Conservation (phyloP, 768 basidiomycete species). For the Trametes maxima region DNA sequence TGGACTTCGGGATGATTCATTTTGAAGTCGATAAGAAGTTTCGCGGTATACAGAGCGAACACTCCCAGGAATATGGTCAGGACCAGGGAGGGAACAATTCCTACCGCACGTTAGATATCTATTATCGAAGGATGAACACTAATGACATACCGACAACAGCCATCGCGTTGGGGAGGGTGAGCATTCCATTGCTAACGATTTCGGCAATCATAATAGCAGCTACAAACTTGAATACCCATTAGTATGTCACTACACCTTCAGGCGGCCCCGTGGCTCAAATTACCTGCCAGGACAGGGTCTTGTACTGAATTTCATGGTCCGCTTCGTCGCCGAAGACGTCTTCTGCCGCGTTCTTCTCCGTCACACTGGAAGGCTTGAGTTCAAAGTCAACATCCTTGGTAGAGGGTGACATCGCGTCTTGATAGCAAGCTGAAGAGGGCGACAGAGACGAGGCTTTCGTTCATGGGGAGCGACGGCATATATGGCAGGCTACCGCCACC, state of each 20-base stretch:
- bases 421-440: neutral
- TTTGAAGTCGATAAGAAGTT: constrained; percentile 58
- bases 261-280: neutral
- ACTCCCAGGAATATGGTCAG: constrained; percentile 54
- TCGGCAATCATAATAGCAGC: constrained; percentile 57
- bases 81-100: constrained; percentile 53
- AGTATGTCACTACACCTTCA: neutral
- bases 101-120: constrained; percentile 27
- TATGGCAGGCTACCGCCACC: no score
- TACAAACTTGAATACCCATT: constrained; percentile 41
- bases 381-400: neutral
- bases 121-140: neutral
- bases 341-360: constrained; percentile 7
- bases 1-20: constrained; percentile 56
- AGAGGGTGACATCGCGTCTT: neutral
- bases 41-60: constrained; percentile 54
- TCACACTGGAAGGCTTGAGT: neutral
- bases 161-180: constrained; percentile 53
- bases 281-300: constrained; percentile 56
- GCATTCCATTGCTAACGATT: constrained; percentile 58
- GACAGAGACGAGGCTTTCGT: no score
- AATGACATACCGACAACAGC: constrained; percentile 48
- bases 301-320: constrained; percentile 51
- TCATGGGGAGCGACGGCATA: no score
- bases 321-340: constrained; percentile 51